These are phyloP conservation scores for Suhomyces prunicola DNA, from an alignment of 805 yeast species.

Conservation along the genomic window DNA sequence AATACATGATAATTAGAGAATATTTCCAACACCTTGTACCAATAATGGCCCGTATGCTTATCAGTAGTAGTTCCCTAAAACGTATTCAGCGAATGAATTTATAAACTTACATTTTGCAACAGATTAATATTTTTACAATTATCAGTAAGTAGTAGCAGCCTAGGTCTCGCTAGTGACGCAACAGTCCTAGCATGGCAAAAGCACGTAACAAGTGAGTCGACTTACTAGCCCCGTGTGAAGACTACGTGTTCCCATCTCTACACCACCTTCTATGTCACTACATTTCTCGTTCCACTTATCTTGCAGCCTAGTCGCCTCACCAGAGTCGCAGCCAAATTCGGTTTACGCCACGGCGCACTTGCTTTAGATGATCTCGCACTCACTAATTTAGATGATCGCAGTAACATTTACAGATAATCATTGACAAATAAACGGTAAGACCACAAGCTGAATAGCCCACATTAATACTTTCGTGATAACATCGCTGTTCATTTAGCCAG, in stretches of 20 bases:
- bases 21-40: neutral
- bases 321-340: neutral
- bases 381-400: neutral
- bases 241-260: neutral
- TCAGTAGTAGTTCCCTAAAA: neutral
- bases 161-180: neutral
- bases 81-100: neutral
- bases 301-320: neutral
- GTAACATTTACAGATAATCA: neutral
- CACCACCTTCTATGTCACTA: neutral
- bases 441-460: neutral
- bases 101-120: neutral
- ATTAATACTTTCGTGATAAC: neutral
- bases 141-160: neutral
- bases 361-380: neutral
- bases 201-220: too few species aligned
- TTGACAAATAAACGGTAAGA: neutral
- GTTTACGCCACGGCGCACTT: neutral
- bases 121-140: too few species aligned
- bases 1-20: neutral
- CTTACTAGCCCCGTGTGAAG: neutral
- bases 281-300: too few species aligned
- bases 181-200: neutral
- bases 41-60: neutral
- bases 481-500: neutral